Percentiles rank a stretch among this genome's conserved stretches.
phyloP scores from a whole-genome alignment of 257 asterid genomes.

The Cordia subcordata region DNA sequence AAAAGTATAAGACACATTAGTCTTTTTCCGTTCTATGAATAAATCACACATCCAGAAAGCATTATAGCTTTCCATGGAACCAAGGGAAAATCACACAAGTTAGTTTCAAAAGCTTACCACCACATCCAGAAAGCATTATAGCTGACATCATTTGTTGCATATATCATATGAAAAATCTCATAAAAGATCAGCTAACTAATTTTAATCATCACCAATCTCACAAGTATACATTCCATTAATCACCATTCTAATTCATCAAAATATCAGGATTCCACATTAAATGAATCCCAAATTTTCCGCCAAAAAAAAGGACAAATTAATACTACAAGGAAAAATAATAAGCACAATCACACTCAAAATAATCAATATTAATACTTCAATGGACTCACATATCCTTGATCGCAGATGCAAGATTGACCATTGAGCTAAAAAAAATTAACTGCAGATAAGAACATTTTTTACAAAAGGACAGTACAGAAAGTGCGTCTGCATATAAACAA shows the following conservation, averaged over 20 bases:
- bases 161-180: background rate
- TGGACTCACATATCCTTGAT: conserved; percentile 1
- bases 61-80: background rate
- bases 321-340: background rate
- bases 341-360: background rate
- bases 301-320: background rate
- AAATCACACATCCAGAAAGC: no score
- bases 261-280: background rate
- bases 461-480: background rate
- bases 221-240: background rate
- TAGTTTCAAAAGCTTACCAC: background rate
- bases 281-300: background rate
- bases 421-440: background rate
- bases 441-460: background rate
- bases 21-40: background rate
- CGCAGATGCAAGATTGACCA: background rate
- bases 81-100: no score
- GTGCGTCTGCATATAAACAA: background rate
- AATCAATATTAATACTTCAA: background rate
- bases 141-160: background rate
- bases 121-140: background rate
- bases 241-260: background rate
- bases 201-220: no score
- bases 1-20: background rate
- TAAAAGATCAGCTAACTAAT: no score